Evolutionary conservation across 345 rosid genomes (phyloP), one percentile per base, ranked within the genome.

Genomic region (Acer saccharum): DNA sequence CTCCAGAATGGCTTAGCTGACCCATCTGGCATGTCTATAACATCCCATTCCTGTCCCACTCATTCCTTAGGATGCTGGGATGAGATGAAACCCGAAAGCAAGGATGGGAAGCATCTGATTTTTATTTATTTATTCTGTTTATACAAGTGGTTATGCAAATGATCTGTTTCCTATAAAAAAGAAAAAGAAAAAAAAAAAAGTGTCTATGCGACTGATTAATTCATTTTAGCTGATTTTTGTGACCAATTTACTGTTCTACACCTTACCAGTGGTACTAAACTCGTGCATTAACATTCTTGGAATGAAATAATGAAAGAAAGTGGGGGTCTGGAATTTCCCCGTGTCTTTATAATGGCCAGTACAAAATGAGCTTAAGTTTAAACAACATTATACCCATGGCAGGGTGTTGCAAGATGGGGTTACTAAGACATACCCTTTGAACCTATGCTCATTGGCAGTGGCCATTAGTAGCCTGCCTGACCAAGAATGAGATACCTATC

Each of bases 1-100:
- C 76, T 71, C 44, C 65, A 68, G 68, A 76, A 63, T 68, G 55
- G 41, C 58, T 63, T 41, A 46, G 23, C 64, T 18, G 18, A 35
- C 23, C 62, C 29, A 25, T 55, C 50, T 60, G 50, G 13, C 20
- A 39, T 70, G 58, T 65, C 20, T 35, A 55, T 25, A 71, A 17
- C 25, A 39, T 44, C 29, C 23, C 46, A 21, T 66, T 69, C 27
- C 46, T 39, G 21, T 41, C 74, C 57, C 4, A 50, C 21, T 50
- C 9, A 8, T 44, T 39, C 68, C 68, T 23, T 50, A 54, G 65
- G 71, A 29, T 23, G n/a, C 32, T 68, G 39, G 39, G 52, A 23
- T 73, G 61, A 16, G 66, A 48, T 68, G 27, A 55, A 43, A 32
- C 27, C 41, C 13, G 46, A 54, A 70, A 80, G 50, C 25, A 48